A percentile compares a stretch with the other conserved stretches of the same genome.
These are phyloP conservation scores for Hemisphaericaspora nanyangensis DNA, from an alignment of 805 yeast species.

Conservation along the genomic window DNA sequence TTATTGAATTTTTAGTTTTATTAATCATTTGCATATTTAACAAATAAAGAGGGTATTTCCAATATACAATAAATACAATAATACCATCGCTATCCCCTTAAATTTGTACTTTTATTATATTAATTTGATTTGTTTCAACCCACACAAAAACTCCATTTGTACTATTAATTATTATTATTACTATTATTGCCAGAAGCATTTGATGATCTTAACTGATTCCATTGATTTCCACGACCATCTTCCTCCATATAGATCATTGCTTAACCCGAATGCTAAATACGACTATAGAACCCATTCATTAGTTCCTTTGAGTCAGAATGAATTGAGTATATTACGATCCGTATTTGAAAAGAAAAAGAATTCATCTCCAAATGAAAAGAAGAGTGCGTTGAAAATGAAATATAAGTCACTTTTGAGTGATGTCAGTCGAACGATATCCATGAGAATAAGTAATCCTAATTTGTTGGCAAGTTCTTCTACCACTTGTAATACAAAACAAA, in stretches of 20 bases:
- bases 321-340: constrained; percentile 16
- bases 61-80: too few species aligned
- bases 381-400: constrained; percentile 36
- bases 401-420: constrained; percentile 47
- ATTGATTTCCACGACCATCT: constrained; percentile 29
- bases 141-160: too few species aligned
- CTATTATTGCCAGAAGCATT: too few species aligned
- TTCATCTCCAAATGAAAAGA: not conserved
- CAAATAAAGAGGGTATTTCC: too few species aligned
- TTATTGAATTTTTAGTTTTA: too few species aligned
- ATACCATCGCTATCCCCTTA: too few species aligned
- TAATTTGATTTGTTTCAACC: too few species aligned
- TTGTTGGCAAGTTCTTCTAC: constrained; percentile 7
- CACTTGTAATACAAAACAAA: not conserved
- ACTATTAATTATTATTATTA: too few species aligned
- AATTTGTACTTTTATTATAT: too few species aligned
- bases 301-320: constrained; percentile 34
- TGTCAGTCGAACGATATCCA: constrained; percentile 40
- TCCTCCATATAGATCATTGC: constrained; percentile 52
- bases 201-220: constrained; percentile 3
- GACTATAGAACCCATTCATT: constrained; percentile 48
- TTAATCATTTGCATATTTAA: too few species aligned
- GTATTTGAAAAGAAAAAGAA: constrained; percentile 5
- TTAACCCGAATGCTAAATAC: constrained; percentile 46
- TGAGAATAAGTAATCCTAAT: constrained; percentile 22